Conservation (phyloP, 306 rosid genomes). For the Cucumis cinereus region DNA sequence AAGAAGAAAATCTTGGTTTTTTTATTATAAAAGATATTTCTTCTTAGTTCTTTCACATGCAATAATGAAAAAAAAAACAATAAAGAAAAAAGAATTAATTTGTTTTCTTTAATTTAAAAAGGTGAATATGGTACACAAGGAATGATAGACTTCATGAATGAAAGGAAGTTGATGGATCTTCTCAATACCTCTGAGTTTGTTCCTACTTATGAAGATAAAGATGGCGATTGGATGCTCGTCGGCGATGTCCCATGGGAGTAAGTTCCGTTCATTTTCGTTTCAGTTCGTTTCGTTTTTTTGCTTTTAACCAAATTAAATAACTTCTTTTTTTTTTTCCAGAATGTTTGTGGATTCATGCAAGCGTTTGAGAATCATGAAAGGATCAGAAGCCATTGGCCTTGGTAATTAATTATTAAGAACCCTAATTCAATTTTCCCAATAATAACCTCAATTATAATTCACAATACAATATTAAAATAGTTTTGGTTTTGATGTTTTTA, state of each 20-base stretch:
- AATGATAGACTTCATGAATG: slow-evolving; percentile 85
- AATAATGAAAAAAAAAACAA: neutral
- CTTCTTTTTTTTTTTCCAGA: slow-evolving; percentile 8
- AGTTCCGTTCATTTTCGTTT: slow-evolving; percentile 9
- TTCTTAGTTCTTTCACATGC: neutral
- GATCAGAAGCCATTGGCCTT: slow-evolving; percentile 67
- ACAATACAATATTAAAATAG: neutral
- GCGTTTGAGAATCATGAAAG: slow-evolving; percentile 67
- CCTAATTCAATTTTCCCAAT: neutral
- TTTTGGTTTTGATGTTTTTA: neutral
- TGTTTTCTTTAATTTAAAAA: slow-evolving; percentile 2
- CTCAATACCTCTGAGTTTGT: slow-evolving; percentile 66
- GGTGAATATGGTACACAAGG: slow-evolving; percentile 63
- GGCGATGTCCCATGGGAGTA: slow-evolving; percentile 89
- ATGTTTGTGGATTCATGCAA: slow-evolving; percentile 71
- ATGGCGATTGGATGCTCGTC: slow-evolving; percentile 82
- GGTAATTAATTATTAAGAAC: slow-evolving; percentile 19
- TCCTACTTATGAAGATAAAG: slow-evolving; percentile 77
- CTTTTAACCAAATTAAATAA: neutral
- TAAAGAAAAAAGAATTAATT: neutral
- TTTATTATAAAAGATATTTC: neutral
- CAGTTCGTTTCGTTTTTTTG: neutral
- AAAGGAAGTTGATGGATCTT: slow-evolving; percentile 73
- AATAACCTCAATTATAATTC: neutral
- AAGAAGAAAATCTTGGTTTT: neutral